phyloP scores from a whole-genome alignment of 306 rosid species.

The Inga laurina region DNA sequence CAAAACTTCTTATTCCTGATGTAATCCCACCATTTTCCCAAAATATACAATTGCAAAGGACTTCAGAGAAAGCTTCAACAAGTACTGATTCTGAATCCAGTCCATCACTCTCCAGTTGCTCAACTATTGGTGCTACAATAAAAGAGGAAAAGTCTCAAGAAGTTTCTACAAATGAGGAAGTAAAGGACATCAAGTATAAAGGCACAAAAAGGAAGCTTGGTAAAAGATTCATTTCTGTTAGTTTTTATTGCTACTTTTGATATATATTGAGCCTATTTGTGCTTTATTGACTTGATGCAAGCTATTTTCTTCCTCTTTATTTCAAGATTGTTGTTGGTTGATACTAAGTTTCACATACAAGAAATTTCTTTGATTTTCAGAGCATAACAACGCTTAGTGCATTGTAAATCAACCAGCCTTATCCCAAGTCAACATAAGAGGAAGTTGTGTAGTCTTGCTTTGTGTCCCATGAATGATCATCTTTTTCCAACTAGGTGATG shows the following conservation, averaged over 20 bases:
- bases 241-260: conserved; percentile 1
- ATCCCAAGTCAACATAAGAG: conserved; percentile 94
- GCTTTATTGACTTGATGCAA: conserved; percentile 19
- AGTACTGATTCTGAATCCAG: conserved; percentile 43
- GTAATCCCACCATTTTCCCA: conserved; percentile 55
- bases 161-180: conserved; percentile 46
- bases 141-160: conserved; percentile 50
- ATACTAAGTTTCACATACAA: conserved; percentile 17
- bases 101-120: conserved; percentile 39
- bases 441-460: conserved; percentile 77
- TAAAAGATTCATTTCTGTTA: conserved; percentile 35
- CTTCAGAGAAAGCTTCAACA: conserved; percentile 44
- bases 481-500: conserved; percentile 84
- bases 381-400: conserved; percentile 53
- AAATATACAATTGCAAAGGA: conserved; percentile 34
- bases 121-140: conserved; percentile 36
- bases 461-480: conserved; percentile 82
- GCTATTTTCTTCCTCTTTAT: background rate
- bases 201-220: conserved; percentile 82
- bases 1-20: conserved; percentile 74
- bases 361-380: conserved; percentile 50
- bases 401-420: conserved; percentile 60
- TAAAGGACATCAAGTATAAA: conserved; percentile 51
- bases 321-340: conserved; percentile 9
- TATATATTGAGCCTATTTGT: conserved; percentile 14